phyloP scores from a whole-genome alignment of 768 basidiomycete genomes.

The Tulasnella sp. region DNA sequence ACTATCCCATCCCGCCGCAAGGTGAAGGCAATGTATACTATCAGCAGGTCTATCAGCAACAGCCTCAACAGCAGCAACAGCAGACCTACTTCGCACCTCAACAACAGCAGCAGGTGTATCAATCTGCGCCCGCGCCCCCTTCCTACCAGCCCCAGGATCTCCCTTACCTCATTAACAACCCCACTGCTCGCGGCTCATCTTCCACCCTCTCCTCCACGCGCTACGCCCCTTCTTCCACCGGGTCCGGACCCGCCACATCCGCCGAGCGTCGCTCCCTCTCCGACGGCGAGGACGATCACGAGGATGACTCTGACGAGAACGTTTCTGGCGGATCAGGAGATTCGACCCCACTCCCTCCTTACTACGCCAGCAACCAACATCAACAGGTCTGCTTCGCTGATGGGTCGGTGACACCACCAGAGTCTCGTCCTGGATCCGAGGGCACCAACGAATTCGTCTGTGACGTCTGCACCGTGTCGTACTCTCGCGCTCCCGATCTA shows the following conservation, averaged over 20 bases:
- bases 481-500: constrained; percentile 14
- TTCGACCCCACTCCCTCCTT: constrained; percentile 14
- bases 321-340: constrained; percentile 18
- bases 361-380: background rate
- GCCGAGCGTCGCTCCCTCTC: constrained; percentile 10
- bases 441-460: constrained; percentile 11
- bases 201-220: constrained; percentile 4
- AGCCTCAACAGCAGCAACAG: background rate
- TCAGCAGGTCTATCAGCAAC: background rate
- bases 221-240: background rate
- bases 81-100: background rate
- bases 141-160: background rate
- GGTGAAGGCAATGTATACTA: background rate
- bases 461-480: constrained; percentile 13
- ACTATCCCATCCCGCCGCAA: constrained; percentile 7
- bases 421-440: background rate
- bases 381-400: background rate
- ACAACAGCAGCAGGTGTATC: background rate
- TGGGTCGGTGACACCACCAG: background rate
- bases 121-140: background rate
- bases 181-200: background rate
- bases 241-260: background rate
- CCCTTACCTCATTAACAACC: background rate
- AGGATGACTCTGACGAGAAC: constrained; percentile 9
- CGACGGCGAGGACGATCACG: constrained; percentile 9